phyloP scores from a whole-genome alignment of 108 stramenopile species.

The Ochromonas danica region DNA sequence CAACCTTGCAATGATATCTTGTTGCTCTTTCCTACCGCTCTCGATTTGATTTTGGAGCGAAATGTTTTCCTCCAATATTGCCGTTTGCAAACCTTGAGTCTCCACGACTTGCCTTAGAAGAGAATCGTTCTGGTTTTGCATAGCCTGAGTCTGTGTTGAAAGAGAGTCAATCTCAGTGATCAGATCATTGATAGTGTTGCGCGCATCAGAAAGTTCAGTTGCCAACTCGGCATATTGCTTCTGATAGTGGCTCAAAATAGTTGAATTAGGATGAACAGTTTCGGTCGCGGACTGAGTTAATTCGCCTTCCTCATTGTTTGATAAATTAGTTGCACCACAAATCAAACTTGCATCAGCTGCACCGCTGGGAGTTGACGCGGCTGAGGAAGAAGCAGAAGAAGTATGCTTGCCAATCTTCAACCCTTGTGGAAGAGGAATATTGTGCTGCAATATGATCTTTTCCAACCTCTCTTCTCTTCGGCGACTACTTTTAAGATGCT shows the following conservation, averaged over 20 bases:
- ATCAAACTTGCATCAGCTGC: too few species aligned
- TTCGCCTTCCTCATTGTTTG: neutral
- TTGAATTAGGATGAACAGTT: neutral
- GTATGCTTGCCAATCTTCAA: neutral
- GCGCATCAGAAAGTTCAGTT: neutral
- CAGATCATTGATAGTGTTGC: neutral
- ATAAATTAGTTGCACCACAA: too few species aligned
- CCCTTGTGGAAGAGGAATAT: too few species aligned
- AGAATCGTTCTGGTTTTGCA: neutral
- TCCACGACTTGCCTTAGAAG: constrained; percentile 8
- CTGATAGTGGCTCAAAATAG: neutral
- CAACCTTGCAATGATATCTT: neutral
- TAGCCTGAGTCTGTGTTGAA: neutral
- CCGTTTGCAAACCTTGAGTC: constrained; percentile 5
- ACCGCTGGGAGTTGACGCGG: too few species aligned
- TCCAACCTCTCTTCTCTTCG: neutral
- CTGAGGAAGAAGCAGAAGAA: neutral
- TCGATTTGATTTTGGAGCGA: neutral
- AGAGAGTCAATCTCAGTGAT: constrained; percentile 18
- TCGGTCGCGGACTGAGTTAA: neutral
- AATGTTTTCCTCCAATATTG: constrained; percentile 23
- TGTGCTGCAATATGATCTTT: neutral
- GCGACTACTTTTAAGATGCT: neutral
- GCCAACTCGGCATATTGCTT: neutral
- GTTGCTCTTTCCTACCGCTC: neutral